Evolutionary conservation across 768 basidiomycete genomes (phyloP).

Genomic region (Atractiella rhizophila): DNA sequence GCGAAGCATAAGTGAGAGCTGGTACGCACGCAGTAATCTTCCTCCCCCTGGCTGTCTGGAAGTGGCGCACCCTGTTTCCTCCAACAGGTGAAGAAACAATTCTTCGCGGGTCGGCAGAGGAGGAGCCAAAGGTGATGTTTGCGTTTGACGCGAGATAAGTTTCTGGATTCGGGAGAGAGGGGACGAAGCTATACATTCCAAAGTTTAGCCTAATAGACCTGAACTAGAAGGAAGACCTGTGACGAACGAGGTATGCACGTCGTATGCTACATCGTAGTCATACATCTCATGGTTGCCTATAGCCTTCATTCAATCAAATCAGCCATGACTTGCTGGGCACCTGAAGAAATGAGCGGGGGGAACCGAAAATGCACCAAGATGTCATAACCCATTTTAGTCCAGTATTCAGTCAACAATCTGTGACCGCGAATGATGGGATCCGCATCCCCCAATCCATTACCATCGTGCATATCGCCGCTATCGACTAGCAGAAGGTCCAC

Average conservation of each 20-base stretch:
- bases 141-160: conserved; percentile 68
- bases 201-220: too few relatives aligned
- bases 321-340: conserved; percentile 40
- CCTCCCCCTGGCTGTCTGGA: conserved; percentile 30
- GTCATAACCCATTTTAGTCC: background rate
- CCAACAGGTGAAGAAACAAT: conserved; percentile 25
- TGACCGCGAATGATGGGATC: background rate
- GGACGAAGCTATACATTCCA: too few relatives aligned
- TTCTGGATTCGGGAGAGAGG: too few relatives aligned
- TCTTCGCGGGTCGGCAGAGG: conserved; percentile 25
- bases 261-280: conserved; percentile 17
- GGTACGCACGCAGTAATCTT: conserved; percentile 57
- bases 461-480: conserved; percentile 25
- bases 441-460: conserved; percentile 50
- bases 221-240: too few relatives aligned
- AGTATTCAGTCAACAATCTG: background rate
- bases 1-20: too few relatives aligned
- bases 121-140: conserved; percentile 70
- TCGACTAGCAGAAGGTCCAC: conserved; percentile 66
- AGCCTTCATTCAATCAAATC: conserved; percentile 4
- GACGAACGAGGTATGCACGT: conserved; percentile 37
- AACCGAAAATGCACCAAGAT: conserved; percentile 37
- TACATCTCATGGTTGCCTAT: conserved; percentile 4
- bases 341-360: conserved; percentile 24
- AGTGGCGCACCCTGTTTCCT: conserved; percentile 20